A percentile compares a stretch with the other conserved stretches of the same genome.
Evolutionary conservation across 192 early-diverging fungal genomes (phyloP).

Genomic region (Phlyctochytrium planicorne): DNA sequence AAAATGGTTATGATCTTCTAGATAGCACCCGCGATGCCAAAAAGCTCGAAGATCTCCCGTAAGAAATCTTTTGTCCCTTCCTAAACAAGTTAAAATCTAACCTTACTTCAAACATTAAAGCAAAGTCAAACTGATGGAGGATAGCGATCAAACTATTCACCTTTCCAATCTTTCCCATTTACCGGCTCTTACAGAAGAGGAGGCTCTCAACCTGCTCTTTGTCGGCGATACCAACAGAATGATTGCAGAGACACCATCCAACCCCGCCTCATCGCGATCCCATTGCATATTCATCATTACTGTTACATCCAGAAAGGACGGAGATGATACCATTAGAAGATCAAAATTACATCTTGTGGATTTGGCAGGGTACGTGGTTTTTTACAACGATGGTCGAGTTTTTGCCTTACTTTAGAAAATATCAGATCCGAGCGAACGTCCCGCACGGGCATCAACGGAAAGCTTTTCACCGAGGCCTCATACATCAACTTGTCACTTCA

Average conservation of each 20-base stretch:
- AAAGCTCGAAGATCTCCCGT: constrained; percentile 64
- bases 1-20: constrained; percentile 59
- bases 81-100: no score
- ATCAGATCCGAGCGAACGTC: constrained; percentile 58
- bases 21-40: constrained; percentile 57
- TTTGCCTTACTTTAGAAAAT: constrained; percentile 12
- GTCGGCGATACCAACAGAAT: constrained; percentile 63
- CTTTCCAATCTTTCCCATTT: constrained; percentile 51
- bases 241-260: constrained; percentile 68
- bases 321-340: constrained; percentile 46
- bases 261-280: constrained; percentile 60
- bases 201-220: constrained; percentile 62
- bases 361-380: constrained; percentile 54
- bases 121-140: constrained; percentile 52
- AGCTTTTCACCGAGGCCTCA: constrained; percentile 55
- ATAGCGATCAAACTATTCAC: constrained; percentile 49
- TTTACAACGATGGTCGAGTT: background rate
- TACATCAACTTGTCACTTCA: constrained; percentile 65
- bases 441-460: constrained; percentile 56
- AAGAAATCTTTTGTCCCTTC: constrained; percentile 10
- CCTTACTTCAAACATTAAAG: constrained; percentile 20
- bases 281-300: constrained; percentile 63
- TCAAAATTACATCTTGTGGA: constrained; percentile 65
- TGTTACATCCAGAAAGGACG: constrained; percentile 35
- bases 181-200: constrained; percentile 49